phyloP scores from a whole-genome alignment of 495 filamentous ascomycete genomes.

The Parathielavia hyrcaniae region DNA sequence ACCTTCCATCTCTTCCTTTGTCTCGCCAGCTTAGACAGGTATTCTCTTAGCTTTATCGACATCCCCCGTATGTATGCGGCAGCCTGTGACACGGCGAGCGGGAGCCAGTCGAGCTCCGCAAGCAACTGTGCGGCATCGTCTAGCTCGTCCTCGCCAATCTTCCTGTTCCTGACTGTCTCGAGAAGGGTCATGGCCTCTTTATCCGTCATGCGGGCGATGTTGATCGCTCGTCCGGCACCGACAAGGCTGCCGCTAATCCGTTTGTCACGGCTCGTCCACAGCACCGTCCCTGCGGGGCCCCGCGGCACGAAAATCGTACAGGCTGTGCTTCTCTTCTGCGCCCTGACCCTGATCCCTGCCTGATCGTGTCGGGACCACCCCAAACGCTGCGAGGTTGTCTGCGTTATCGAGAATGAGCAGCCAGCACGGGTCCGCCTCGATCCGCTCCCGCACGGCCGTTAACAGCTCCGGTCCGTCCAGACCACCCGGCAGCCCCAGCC shows the following conservation, averaged over 20 bases:
- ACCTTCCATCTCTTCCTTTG: background rate
- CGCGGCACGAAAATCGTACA: conserved; percentile 14
- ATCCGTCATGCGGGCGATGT: conserved; percentile 16
- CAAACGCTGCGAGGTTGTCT: conserved; percentile 30
- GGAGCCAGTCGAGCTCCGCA: conserved; percentile 24
- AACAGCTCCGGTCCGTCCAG: conserved; percentile 13
- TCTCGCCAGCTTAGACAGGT: background rate
- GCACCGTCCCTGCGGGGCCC: conserved; percentile 23
- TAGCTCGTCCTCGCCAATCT: conserved; percentile 13
- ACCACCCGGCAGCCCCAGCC: conserved; percentile 14
- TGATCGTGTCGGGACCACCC: conserved; percentile 10
- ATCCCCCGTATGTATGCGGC: background rate
- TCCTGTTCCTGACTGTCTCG: conserved; percentile 9
- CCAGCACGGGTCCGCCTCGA: conserved; percentile 26
- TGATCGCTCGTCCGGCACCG: conserved; percentile 5
- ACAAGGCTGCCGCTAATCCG: conserved; percentile 21
- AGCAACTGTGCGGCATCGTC: conserved; percentile 17
- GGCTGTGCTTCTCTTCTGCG: conserved; percentile 1
- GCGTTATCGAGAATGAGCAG: conserved; percentile 38
- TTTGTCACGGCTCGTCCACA: conserved; percentile 30
- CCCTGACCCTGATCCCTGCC: background rate
- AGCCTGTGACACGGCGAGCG: conserved; percentile 29
- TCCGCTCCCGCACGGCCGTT: conserved; percentile 11
- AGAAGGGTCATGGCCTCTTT: conserved; percentile 16
- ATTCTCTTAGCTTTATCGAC: background rate